Percentiles rank a stretch among this genome's conserved stretches.
Evolutionary conservation across 164 flowering plant genomes (phyloP).

Genomic region (Euptelea pleiosperma): DNA sequence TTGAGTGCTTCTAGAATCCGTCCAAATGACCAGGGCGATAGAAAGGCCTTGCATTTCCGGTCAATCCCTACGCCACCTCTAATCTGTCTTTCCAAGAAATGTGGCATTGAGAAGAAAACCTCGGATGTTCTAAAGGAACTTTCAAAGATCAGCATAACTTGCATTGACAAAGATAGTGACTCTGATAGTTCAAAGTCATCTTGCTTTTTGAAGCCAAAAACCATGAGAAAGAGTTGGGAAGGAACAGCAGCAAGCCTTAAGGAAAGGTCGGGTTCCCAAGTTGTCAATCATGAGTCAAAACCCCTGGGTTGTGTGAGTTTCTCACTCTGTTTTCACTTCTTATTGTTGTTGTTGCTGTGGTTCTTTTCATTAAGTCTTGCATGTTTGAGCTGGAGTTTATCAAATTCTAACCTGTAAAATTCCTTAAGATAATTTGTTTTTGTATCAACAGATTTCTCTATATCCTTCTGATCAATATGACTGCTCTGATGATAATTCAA

Average conservation of each 20-base stretch:
- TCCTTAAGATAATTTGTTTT: neutral
- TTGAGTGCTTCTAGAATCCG: constrained; percentile 34
- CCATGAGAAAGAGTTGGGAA: constrained; percentile 46
- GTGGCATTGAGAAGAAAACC: constrained; percentile 12
- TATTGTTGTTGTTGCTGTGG: neutral
- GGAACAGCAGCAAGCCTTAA: constrained; percentile 20
- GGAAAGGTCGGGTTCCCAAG: constrained; percentile 24
- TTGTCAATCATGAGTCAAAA: constrained; percentile 22
- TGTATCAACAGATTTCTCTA: constrained; percentile 34
- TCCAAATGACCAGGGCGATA: constrained; percentile 3
- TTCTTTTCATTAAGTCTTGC: neutral
- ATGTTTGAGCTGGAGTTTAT: too few species aligned
- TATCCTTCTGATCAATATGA: constrained; percentile 23
- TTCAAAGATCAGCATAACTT: constrained; percentile 18
- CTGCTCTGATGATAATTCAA: constrained; percentile 35
- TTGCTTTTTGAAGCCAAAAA: constrained; percentile 12
- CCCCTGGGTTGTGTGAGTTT: constrained; percentile 39
- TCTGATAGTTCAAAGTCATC: constrained; percentile 35
- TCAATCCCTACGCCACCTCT: constrained; percentile 14
- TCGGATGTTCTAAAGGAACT: constrained; percentile 17
- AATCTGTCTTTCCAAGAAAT: constrained; percentile 3
- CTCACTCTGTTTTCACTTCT: neutral
- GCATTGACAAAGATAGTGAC: constrained; percentile 37
- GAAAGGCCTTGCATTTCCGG: constrained; percentile 5
- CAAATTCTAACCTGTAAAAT: too few species aligned